Percentiles rank a stretch among this genome's conserved stretches.
These are phyloP conservation scores for Mortierella sp. DNA, from an alignment of 371 early-diverging fungal genomes.

Conservation along the genomic window DNA sequence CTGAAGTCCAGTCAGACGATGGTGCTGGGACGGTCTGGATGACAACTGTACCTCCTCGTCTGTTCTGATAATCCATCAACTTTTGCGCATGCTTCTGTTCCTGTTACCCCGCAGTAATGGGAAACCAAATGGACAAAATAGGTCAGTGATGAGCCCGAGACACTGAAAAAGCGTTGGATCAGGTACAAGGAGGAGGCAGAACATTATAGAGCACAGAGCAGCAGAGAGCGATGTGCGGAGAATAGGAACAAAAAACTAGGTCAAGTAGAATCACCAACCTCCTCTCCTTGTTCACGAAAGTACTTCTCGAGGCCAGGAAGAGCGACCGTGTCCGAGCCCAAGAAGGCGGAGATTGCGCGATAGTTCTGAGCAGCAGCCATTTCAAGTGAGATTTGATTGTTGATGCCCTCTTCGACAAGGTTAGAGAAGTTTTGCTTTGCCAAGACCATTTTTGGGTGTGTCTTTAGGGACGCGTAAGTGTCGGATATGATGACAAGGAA, in stretches of 20 bases:
- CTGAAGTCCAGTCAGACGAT: slow-evolving; percentile 27
- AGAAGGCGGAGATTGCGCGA: slow-evolving; percentile 68
- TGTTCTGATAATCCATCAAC: slow-evolving; percentile 61
- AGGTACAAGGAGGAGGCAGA: background rate
- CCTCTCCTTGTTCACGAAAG: slow-evolving; percentile 63
- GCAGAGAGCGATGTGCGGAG: background rate
- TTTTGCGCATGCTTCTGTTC: slow-evolving; percentile 70
- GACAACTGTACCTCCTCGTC: slow-evolving; percentile 65
- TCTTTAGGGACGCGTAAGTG: background rate
- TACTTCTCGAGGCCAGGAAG: slow-evolving; percentile 73
- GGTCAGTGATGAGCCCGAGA: background rate
- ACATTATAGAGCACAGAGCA: background rate
- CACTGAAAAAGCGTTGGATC: background rate
- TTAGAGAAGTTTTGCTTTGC: slow-evolving; percentile 72
- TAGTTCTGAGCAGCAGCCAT: slow-evolving; percentile 69
- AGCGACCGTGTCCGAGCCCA: slow-evolving; percentile 61
- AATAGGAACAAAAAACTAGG: background rate
- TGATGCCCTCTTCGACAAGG: slow-evolving; percentile 68
- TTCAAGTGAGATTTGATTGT: slow-evolving; percentile 71
- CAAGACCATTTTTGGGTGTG: slow-evolving; percentile 60
- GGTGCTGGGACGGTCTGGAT: slow-evolving; percentile 63
- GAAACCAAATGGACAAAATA: too few relatives aligned
- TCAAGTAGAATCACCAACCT: slow-evolving; percentile 41
- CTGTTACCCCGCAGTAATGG: slow-evolving; percentile 37
- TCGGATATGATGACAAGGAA: background rate